Evolutionary conservation across 495 filamentous ascomycete genomes (phyloP).

Genomic region (Arthonia radiata): DNA sequence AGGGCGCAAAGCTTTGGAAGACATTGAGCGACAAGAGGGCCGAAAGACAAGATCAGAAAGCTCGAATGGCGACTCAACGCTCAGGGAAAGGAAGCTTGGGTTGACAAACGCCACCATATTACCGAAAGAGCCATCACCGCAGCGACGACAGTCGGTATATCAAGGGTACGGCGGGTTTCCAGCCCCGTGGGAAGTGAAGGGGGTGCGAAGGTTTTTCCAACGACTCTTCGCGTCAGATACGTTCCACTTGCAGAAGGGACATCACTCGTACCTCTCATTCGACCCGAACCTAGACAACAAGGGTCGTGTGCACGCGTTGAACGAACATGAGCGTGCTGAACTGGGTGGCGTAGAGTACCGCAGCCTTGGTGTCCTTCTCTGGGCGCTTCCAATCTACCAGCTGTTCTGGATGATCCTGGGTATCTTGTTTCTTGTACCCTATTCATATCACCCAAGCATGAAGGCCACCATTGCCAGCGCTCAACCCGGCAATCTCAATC

Average conservation of each 20-base stretch:
- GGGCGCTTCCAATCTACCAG: slow-evolving; percentile 2
- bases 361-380: slow-evolving; percentile 1
- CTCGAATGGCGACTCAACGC: no score
- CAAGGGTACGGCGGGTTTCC: slow-evolving; percentile 3
- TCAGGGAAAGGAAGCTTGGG: no score
- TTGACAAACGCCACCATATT: no score
- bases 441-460: background rate
- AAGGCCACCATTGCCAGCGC: slow-evolving; percentile 1
- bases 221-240: no score
- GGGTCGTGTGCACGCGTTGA: slow-evolving; percentile 1
- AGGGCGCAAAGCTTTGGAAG: background rate
- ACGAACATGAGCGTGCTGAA: slow-evolving; percentile 1
- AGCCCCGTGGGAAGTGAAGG: slow-evolving; percentile 1
- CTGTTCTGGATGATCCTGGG: slow-evolving; percentile 1
- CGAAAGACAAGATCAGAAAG: no score
- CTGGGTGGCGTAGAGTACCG: slow-evolving; percentile 4
- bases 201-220: no score
- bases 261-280: slow-evolving; percentile 3
- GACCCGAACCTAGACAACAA: slow-evolving; percentile 1
- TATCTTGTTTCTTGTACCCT: slow-evolving; percentile 1
- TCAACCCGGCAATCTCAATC: slow-evolving; percentile 1
- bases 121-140: no score
- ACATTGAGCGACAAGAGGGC: slow-evolving; percentile 1
- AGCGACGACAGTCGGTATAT: no score
- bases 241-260: no score